Percentiles rank a stretch among this genome's conserved stretches.
phyloP scores from a whole-genome alignment of 2,329 filamentous ascomycete species.

The Rutstroemia sp. region DNA sequence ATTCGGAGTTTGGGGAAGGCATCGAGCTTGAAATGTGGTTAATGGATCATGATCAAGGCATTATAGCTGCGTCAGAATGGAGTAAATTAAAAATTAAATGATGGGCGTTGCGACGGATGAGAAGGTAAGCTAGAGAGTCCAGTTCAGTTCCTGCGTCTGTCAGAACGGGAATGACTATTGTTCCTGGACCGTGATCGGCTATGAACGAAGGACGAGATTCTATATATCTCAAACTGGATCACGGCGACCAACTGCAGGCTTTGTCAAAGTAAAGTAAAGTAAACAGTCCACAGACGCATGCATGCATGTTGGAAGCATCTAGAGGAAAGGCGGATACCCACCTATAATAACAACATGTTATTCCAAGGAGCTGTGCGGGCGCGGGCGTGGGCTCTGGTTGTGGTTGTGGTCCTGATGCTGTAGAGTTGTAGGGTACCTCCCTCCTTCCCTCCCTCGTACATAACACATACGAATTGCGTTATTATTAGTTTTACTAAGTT shows the following conservation, averaged over 20 bases:
- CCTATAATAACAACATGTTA: conserved; percentile 3
- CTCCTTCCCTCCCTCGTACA: too few relatives aligned
- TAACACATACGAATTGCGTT: too few relatives aligned
- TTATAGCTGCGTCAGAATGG: not conserved
- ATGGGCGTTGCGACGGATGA: not conserved
- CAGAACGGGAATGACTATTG: not conserved
- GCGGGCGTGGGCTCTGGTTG: too few relatives aligned
- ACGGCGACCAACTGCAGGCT: not conserved
- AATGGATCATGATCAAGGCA: not conserved
- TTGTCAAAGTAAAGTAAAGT: not conserved
- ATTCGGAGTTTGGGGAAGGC: not conserved
- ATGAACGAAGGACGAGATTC: not conserved
- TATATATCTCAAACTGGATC: not conserved
- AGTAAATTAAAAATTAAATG: not conserved
- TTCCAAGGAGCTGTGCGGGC: not conserved
- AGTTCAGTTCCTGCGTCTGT: not conserved
- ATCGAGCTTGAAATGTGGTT: not conserved
- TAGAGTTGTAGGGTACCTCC: too few relatives aligned
- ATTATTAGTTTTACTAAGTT: too few relatives aligned
- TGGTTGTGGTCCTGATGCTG: too few relatives aligned
- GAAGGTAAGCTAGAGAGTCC: too few relatives aligned
- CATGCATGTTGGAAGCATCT: not conserved
- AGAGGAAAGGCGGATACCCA: not conserved
- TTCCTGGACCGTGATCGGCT: not conserved
- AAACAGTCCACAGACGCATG: not conserved